Evolutionary conservation across 106 monocot species (phyloP).

Genomic region (Allium fistulosum): DNA sequence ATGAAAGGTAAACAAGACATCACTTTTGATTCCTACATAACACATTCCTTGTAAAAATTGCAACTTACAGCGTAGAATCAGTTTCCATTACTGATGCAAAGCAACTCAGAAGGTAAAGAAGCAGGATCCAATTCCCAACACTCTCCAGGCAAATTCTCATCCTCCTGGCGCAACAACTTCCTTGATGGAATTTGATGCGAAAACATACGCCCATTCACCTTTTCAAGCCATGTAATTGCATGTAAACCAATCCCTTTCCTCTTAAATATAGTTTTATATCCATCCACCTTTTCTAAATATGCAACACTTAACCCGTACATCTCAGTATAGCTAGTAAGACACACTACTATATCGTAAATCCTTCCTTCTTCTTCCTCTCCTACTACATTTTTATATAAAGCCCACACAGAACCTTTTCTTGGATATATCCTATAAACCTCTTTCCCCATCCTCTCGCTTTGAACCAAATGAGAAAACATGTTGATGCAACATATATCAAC

Average conservation of each 20-base stretch:
- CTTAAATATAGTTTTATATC: constrained; percentile 80
- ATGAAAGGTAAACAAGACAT: too few relatives aligned
- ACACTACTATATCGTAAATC: constrained; percentile 63
- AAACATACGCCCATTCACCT: constrained; percentile 38
- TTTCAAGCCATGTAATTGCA: constrained; percentile 65
- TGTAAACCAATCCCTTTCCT: constrained; percentile 52
- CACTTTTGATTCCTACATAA: too few relatives aligned
- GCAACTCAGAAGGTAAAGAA: constrained; percentile 56
- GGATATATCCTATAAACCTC: constrained; percentile 85
- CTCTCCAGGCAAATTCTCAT: constrained; percentile 34
- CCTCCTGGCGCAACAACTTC: constrained; percentile 41
- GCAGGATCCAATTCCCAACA: constrained; percentile 99
- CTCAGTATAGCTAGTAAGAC: constrained; percentile 68
- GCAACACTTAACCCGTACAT: constrained; percentile 64
- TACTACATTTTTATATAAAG: constrained; percentile 25
- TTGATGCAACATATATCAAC: constrained; percentile 62
- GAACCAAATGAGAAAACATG: constrained; percentile 74
- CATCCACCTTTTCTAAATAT: constrained; percentile 83
- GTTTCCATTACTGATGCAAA: constrained; percentile 16
- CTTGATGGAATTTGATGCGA: constrained; percentile 89
- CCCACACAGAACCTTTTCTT: constrained; percentile 87
- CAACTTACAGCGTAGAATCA: background rate
- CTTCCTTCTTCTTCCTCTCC: constrained; percentile 27
- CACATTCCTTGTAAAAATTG: too few relatives aligned
- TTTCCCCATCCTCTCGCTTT: constrained; percentile 55